Evolutionary conservation across 169 alveolate species (phyloP), one percentile per base, ranked within the genome.

Genomic region (Babesia bovis): DNA sequence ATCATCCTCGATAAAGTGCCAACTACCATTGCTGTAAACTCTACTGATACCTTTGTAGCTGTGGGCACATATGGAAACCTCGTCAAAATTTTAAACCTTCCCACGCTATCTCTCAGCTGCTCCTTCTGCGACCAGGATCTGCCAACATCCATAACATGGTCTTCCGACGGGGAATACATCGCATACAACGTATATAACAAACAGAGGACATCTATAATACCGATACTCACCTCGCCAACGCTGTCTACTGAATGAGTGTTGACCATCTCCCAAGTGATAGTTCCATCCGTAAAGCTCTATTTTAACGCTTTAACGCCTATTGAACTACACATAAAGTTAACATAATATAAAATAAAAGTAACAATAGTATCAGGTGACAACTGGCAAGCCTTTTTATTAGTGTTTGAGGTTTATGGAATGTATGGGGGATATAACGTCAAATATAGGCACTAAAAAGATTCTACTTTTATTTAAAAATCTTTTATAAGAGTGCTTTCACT

Each of bases 1-100:
- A 44, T 58, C 3, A 26, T 71, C n/a, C 42, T 76, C 21, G 85
- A 76, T 47, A 78, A 76, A 26, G 42, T 76, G 25, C 85, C 85
- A 42, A 76, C 85, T 17, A 66, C 81, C 30, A 44, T 76, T 30
- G 2, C 85, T 26, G 74, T 76, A 1, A 52, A 47, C 55, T 23
- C 78, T 21, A 52, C 51, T n/a, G 79, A 76, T 51, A 33, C 76
- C 5, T 49, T 66, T 19, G 67, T 76, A 13, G 85, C 85, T 10
- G 66, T 76, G 13, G 81, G 81, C 13, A 63, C 85, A 25, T 76
- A 66, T 51, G 85, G 85, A 26, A 66, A 65, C 79, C 52, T 59
- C 25, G 30, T 76, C 26, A 76, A 76, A 57, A 45, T 76, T 21
- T 76, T 51, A 55, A 51, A 52, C 49, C 73, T 76, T 3, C 85